Evolutionary conservation across 1,284 basidiomycete species (phyloP).

Genomic region (Leccinum proliferum): DNA sequence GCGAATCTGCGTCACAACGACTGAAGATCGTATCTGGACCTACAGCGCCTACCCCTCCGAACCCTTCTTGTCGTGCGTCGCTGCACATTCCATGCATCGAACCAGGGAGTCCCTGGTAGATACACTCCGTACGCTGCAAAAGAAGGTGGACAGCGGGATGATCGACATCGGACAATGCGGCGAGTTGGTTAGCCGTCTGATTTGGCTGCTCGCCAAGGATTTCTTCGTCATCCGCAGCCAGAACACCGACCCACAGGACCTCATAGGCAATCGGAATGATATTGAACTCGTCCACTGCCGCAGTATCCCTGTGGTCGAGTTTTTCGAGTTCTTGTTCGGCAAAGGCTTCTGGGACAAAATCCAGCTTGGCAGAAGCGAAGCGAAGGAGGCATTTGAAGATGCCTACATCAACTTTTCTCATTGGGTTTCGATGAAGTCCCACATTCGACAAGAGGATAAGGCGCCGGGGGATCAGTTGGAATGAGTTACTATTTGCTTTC

Average conservation of each 20-base stretch:
- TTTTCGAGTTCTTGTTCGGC: not conserved
- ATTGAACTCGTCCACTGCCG: not conserved
- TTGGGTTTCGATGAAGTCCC: not conserved
- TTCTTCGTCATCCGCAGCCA: not conserved
- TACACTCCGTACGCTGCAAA: not conserved
- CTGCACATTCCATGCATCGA: not conserved
- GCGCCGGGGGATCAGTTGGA: not conserved
- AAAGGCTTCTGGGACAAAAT: fast-evolving
- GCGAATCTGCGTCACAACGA: not conserved
- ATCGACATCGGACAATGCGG: not conserved
- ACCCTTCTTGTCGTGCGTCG: not conserved
- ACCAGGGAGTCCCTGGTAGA: not conserved
- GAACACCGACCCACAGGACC: not conserved
- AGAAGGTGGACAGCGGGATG: not conserved
- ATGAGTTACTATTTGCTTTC: not conserved
- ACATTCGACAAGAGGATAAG: not conserved
- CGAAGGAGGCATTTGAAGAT: not conserved
- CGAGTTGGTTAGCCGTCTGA: not conserved
- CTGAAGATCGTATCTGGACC: not conserved
- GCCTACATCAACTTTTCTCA: not conserved
- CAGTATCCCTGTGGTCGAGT: not conserved
- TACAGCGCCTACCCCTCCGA: not conserved
- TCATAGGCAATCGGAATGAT: not conserved
- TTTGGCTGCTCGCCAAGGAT: not conserved
- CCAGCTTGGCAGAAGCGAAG: not conserved